Evolutionary conservation across 768 basidiomycete species (phyloP).

Genomic region (Auricularia cornea): DNA sequence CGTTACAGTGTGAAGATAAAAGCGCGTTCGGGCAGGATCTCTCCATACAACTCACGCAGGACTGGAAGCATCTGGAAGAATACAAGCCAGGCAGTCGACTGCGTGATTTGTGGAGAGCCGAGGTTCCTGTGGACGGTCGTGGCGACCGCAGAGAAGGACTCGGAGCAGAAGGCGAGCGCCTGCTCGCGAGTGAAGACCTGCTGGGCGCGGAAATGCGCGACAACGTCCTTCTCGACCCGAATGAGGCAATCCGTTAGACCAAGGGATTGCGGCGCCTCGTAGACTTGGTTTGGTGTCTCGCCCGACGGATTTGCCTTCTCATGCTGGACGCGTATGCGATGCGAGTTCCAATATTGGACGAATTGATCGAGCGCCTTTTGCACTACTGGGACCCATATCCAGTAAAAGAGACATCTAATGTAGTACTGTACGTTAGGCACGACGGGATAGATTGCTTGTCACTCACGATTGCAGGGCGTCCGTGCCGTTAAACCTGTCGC

Average conservation of each 20-base stretch:
- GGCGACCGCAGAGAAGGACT: background rate
- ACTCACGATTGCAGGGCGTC: constrained; percentile 10
- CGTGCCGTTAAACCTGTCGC: background rate
- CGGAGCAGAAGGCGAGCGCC: background rate
- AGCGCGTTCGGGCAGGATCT: background rate
- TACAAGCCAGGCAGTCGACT: background rate
- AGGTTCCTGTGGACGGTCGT: background rate
- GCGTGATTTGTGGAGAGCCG: background rate
- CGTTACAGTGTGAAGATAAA: background rate
- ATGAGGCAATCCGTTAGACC: background rate
- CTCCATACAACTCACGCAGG: background rate
- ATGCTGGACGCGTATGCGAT: constrained; percentile 16
- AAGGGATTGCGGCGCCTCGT: background rate
- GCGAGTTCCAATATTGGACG: constrained; percentile 24
- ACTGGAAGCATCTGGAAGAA: background rate
- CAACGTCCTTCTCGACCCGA: background rate
- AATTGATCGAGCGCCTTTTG: constrained; percentile 23
- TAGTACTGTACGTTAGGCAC: background rate
- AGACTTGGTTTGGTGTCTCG: constrained; percentile 10
- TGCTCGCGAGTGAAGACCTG: background rate
- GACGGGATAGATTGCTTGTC: background rate
- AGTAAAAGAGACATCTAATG: constrained; percentile 23
- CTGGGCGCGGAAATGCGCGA: background rate
- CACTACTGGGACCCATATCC: constrained; percentile 25
- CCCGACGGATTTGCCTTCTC: constrained; percentile 23